Base-by-base conservation (phyloP, 371 early-diverging fungal species). In the Apophysomyces elegans region DNA sequence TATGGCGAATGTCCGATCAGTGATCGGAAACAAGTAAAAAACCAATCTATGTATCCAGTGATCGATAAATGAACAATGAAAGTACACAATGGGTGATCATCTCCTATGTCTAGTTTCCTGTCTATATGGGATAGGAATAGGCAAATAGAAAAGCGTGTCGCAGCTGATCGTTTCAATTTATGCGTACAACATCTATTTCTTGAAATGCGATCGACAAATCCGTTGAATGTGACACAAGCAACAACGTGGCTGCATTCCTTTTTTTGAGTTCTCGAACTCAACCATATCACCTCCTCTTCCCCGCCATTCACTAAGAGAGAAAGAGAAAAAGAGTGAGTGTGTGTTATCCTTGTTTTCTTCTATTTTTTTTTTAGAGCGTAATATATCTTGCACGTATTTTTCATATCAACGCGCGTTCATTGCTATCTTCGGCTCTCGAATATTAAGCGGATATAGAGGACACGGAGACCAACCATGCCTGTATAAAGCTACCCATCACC, bases 191-290 rank as follows among this genome's bases (percentile, higher is more conserved):
- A 21, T 50, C 54, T 50, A 1, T 26, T 26, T 26, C 32, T 50
- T 21, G 11, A 41, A 50, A 18, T 50, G 21, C 21, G 54, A 50
- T 50, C 54, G 54, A 50, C 54, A 50, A 50, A 21, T 50, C 54
- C 21, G 54, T 21, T 50, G 21, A 5, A 50, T 50, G 54, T 50
- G 21, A 50, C 54, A 50, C 54, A 50, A 50, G 21, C 54, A 50
- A 21, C 54, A 50, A 50, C 54, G 54, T 50, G 54, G 54, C 54
- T 50, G 54, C 21, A 50, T 50, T 50, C 54, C 54, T 50, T 50
- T 50, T 50, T 50, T 26, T 50, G 21, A 9, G 54, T 11, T 26
- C 54, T 16, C 21, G 21, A 50, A 50, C 54, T 50, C 21, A 41
- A 8, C 8, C 41, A 26, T 26, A 26, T 26, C 32, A 26, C 41